Percentiles rank a stretch among this genome's conserved stretches.
These are phyloP conservation scores for Aspergillus pseudonomiae DNA, from an alignment of 2,329 filamentous ascomycete genomes.

Conservation along the genomic window DNA sequence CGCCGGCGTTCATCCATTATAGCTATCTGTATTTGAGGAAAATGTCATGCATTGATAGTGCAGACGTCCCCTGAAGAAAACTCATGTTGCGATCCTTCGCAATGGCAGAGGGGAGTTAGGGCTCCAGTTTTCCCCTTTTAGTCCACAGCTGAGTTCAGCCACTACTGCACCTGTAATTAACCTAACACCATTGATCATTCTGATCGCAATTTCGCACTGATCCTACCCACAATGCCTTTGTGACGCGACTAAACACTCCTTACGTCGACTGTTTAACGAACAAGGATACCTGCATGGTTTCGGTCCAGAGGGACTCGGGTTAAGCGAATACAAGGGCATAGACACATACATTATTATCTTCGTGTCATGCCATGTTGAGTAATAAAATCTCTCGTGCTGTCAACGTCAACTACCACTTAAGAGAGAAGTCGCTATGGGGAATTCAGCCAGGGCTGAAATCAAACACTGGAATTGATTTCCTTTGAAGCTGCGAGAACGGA, in stretches of 20 bases:
- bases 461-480: neutral
- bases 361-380: neutral
- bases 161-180: neutral
- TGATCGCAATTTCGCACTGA: slow-evolving; percentile 4
- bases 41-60: neutral
- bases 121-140: neutral
- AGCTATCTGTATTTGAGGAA: neutral
- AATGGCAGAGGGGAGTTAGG: neutral
- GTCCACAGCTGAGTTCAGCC: neutral
- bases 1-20: neutral
- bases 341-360: neutral
- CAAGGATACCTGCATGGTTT: neutral
- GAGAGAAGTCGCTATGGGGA: neutral
- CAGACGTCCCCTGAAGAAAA: neutral
- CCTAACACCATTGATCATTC: neutral
- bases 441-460: too few species aligned
- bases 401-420: neutral
- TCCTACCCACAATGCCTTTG: neutral
- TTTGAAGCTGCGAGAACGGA: neutral
- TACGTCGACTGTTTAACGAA: neutral
- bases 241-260: neutral
- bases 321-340: too few species aligned
- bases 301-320: neutral
- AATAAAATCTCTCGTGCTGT: neutral
- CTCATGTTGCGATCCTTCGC: neutral